These are phyloP conservation scores for Delonix regia DNA, from an alignment of 306 rosid species.

Conservation along the genomic window DNA sequence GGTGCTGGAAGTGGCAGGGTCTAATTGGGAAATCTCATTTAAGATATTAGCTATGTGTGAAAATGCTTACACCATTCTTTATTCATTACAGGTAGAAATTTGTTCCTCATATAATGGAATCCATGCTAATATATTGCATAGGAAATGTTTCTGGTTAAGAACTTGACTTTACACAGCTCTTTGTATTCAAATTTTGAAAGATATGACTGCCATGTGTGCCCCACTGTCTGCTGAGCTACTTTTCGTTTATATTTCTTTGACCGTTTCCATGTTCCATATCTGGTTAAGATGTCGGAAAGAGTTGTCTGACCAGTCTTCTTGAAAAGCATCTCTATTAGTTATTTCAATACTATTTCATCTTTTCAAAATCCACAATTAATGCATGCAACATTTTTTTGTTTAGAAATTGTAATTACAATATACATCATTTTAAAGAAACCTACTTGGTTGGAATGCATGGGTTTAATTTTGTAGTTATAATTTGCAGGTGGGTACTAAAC, in stretches of 20 bases:
- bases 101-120: conserved; percentile 7
- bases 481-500: conserved; percentile 71
- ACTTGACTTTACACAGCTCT: neutral
- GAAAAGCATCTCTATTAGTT: neutral
- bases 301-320: conserved; percentile 16
- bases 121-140: neutral
- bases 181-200: neutral
- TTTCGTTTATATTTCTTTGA: neutral
- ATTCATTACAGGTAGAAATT: conserved; percentile 14
- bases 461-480: conserved; percentile 13
- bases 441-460: neutral
- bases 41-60: conserved; percentile 7
- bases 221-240: conserved; percentile 10
- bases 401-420: neutral
- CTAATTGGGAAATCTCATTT: neutral
- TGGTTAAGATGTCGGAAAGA: conserved; percentile 2
- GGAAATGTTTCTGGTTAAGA: conserved; percentile 6
- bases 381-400: neutral
- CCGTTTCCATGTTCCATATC: neutral
- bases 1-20: conserved; percentile 6
- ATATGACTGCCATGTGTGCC: conserved; percentile 6
- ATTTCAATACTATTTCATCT: neutral
- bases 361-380: neutral
- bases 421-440: conserved; percentile 1
- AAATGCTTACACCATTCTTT: neutral